Percentiles rank a stretch among this genome's conserved stretches.
Evolutionary conservation across 371 early-diverging fungal genomes (phyloP).

Genomic region (Dichotomocladium elegans): DNA sequence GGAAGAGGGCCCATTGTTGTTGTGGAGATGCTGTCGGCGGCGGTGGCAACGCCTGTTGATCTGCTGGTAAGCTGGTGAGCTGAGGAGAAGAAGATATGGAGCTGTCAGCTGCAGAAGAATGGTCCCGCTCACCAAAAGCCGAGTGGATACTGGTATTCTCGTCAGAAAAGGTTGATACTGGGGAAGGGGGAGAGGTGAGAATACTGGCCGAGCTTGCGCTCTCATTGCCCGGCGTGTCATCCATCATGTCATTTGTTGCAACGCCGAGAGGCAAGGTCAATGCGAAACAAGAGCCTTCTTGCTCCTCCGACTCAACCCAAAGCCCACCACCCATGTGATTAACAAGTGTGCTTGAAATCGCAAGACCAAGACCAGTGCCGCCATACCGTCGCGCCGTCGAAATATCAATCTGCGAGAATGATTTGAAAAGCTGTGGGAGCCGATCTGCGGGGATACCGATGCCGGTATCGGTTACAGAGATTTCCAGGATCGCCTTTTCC

Average conservation of each 20-base stretch:
- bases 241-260: conserved; percentile 9
- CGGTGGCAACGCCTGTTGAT: neutral
- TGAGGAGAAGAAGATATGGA: neutral
- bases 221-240: conserved; percentile 9
- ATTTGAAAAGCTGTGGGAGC: conserved; percentile 52
- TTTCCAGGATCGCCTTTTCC: conserved; percentile 48
- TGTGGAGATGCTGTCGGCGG: neutral
- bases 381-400: conserved; percentile 57
- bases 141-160: conserved; percentile 30
- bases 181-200: conserved; percentile 35
- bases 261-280: conserved; percentile 51
- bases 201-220: conserved; percentile 14
- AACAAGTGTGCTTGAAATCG: conserved; percentile 54
- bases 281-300: conserved; percentile 51
- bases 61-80: neutral
- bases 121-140: conserved; percentile 3
- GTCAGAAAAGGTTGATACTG: conserved; percentile 33
- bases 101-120: neutral
- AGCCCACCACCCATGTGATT: conserved; percentile 60
- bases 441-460: conserved; percentile 60
- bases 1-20: neutral
- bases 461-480: conserved; percentile 57
- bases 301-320: conserved; percentile 60
- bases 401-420: conserved; percentile 59
- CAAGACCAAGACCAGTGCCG: conserved; percentile 55